These are phyloP conservation scores for Coniochaeta sp. DNA, from an alignment of 2,329 filamentous ascomycete species.

Conservation along the genomic window DNA sequence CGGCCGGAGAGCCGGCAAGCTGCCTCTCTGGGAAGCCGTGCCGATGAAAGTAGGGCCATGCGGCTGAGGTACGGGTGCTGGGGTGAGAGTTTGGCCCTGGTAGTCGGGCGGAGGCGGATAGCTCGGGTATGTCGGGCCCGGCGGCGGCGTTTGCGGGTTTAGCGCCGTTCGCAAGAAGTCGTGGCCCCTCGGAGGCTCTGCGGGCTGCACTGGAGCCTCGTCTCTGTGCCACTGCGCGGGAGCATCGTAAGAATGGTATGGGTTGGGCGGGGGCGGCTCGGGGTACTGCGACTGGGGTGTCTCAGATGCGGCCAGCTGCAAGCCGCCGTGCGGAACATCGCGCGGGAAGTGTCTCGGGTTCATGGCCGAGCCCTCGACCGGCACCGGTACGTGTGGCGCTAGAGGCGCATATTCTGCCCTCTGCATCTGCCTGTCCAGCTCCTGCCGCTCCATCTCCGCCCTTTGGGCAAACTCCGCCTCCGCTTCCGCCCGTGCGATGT, in stretches of 20 bases:
- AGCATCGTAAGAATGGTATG: neutral
- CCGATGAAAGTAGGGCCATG: conserved; percentile 24
- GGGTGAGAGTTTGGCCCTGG: neutral
- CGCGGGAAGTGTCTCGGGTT: neutral
- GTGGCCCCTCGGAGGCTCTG: conserved; percentile 14
- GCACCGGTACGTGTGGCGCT: neutral
- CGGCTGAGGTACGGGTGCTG: neutral
- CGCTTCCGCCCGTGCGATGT: neutral
- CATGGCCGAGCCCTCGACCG: neutral
- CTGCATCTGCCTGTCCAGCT: neutral
- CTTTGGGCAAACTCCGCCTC: neutral
- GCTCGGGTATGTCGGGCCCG: neutral
- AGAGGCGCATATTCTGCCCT: neutral
- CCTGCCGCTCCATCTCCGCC: neutral
- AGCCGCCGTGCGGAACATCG: neutral
- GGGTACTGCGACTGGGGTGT: conserved; percentile 2
- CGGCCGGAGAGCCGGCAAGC: conserved; percentile 27
- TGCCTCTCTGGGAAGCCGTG: conserved; percentile 15
- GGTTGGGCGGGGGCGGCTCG: conserved; percentile 4
- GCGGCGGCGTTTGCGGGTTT: conserved; percentile 19
- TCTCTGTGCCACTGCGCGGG: neutral
- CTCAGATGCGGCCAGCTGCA: neutral
- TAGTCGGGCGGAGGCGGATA: conserved; percentile 18
- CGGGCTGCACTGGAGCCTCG: conserved; percentile 5
- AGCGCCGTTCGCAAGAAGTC: conserved; percentile 29